Evolutionary conservation across 148 eudicot genomes (phyloP).

Genomic region (Silene uniflora): DNA sequence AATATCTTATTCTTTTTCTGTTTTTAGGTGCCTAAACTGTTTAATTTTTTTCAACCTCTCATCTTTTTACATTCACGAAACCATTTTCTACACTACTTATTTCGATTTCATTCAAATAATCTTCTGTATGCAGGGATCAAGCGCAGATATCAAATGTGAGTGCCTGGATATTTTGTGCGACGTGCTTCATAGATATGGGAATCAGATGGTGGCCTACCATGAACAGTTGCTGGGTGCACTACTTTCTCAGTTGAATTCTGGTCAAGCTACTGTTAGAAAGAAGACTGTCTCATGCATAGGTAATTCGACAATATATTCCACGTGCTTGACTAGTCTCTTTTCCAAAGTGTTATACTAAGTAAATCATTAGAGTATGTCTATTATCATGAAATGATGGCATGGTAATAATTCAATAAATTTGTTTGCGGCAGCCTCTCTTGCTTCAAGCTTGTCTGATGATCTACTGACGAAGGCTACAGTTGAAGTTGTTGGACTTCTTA

Average conservation of each 20-base stretch:
- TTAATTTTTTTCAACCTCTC: neutral
- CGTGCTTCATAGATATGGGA: constrained; percentile 86
- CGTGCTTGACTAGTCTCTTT: neutral
- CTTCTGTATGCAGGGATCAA: constrained; percentile 52
- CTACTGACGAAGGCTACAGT: constrained; percentile 85
- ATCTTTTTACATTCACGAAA: neutral
- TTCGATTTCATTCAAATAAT: neutral
- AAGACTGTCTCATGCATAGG: constrained; percentile 95
- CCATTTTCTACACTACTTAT: neutral
- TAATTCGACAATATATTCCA: constrained; percentile 23
- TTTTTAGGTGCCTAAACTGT: neutral
- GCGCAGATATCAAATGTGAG: constrained; percentile 86
- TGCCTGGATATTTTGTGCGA: constrained; percentile 88
- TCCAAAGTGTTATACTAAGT: neutral
- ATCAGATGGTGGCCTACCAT: constrained; percentile 75
- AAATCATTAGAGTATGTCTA: neutral
- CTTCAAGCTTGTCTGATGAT: constrained; percentile 97
- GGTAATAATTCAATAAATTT: neutral
- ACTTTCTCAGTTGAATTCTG: constrained; percentile 75
- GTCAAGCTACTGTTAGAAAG: constrained; percentile 92
- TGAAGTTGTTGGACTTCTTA: constrained; percentile 78
- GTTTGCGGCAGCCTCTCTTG: constrained; percentile 70
- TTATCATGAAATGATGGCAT: neutral
- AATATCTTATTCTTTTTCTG: neutral
- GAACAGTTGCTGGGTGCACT: constrained; percentile 72